A percentile compares a stretch with the other conserved stretches of the same genome.
These are phyloP conservation scores for Thuja plicata DNA, from an alignment of 83 land plant species.

Conservation along the genomic window DNA sequence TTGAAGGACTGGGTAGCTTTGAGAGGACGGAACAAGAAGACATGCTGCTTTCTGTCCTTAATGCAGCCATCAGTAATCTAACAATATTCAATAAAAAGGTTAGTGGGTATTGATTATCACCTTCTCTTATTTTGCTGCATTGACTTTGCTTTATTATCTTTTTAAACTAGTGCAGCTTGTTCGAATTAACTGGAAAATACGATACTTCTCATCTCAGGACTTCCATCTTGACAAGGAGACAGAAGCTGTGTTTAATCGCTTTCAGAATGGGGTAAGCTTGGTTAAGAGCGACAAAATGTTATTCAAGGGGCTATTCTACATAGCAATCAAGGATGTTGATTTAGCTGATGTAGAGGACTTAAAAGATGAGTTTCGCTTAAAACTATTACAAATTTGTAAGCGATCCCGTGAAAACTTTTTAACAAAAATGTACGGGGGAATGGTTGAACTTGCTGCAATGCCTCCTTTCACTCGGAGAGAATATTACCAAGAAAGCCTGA, in stretches of 20 bases:
- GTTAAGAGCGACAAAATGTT: constrained; percentile 14
- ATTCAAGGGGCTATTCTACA: constrained; percentile 39
- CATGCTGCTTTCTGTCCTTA: constrained; percentile 38
- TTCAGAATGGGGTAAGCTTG: background rate
- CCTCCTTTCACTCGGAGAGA: constrained; percentile 33
- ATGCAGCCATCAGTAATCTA: constrained; percentile 40
- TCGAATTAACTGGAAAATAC: too few relatives aligned
- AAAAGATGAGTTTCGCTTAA: constrained; percentile 26
- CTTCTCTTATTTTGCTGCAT: background rate
- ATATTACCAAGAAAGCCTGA: constrained; percentile 25
- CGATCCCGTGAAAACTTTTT: constrained; percentile 32
- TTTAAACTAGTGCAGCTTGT: background rate
- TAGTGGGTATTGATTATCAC: background rate
- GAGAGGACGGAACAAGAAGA: constrained; percentile 42
- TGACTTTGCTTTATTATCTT: background rate
- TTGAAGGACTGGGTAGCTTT: constrained; percentile 38
- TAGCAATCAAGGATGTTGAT: constrained; percentile 42
- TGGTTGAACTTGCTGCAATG: constrained; percentile 30
- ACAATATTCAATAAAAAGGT: constrained; percentile 48
- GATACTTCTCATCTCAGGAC: background rate
- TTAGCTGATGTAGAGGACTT: constrained; percentile 37
- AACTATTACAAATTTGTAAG: constrained; percentile 26
- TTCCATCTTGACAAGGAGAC: background rate
- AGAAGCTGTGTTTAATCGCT: too few relatives aligned
- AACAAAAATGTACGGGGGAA: constrained; percentile 38